These are phyloP conservation scores for Apiotrichum veenhuisii DNA, from an alignment of 1,284 basidiomycete species.

Conservation along the genomic window DNA sequence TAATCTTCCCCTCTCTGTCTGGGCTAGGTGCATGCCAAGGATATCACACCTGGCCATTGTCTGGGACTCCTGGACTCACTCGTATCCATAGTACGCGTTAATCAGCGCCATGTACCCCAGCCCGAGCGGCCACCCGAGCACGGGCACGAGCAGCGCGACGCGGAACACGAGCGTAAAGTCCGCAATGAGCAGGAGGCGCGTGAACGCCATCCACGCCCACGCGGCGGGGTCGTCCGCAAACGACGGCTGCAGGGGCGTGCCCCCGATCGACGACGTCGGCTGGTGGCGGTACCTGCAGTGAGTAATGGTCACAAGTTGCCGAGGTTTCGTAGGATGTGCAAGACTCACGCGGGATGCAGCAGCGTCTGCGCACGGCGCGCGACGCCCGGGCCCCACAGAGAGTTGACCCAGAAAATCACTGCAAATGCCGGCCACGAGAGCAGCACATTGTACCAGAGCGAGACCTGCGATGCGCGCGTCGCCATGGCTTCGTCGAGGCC, in stretches of 20 bases:
- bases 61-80: conserved; percentile 34
- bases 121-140: conserved; percentile 31
- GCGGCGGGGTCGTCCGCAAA: conserved; percentile 12
- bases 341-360: conserved; percentile 40
- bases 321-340: not conserved
- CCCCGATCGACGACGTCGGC: conserved; percentile 13
- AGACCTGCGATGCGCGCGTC: conserved; percentile 26
- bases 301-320: not conserved
- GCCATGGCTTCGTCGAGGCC: conserved; percentile 6
- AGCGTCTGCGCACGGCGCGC: conserved; percentile 42
- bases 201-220: conserved; percentile 29
- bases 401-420: conserved; percentile 48
- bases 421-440: conserved; percentile 48
- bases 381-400: conserved; percentile 44
- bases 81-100: conserved; percentile 49
- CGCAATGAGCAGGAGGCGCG: conserved; percentile 43
- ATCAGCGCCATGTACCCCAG: conserved; percentile 46
- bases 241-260: conserved; percentile 4
- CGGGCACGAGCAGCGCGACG: conserved; percentile 39
- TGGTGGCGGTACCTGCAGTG: conserved; percentile 39
- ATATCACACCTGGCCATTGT: too few relatives aligned
- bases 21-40: too few relatives aligned
- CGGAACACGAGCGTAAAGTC: conserved; percentile 47
- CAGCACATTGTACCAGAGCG: conserved; percentile 47
- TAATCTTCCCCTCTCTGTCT: not conserved